A percentile compares a stretch with the other conserved stretches of the same genome.
Conservation (phyloP, 169 alveolate species). For the Eimeria necatrix region DNA sequence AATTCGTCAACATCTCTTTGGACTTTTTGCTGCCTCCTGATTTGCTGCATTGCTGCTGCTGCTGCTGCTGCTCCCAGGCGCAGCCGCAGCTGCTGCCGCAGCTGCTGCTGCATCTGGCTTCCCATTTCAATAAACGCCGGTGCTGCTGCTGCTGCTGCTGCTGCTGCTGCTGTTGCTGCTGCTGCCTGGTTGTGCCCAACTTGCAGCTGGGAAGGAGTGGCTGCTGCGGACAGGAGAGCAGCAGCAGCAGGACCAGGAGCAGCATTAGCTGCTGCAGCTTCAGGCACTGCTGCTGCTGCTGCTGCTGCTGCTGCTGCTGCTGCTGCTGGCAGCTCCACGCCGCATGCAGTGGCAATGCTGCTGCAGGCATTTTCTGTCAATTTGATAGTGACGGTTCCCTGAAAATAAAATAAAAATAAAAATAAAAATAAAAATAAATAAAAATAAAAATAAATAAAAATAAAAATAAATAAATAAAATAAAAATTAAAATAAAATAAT, state of each 20-base stretch:
- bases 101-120: background rate
- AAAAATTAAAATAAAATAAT: too few species aligned
- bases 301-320: background rate
- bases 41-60: background rate
- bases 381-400: background rate
- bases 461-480: too few species aligned
- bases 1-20: background rate
- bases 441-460: too few species aligned
- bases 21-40: background rate
- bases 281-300: background rate
- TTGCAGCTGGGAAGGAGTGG: background rate
- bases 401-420: background rate
- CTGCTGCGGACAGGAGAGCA: background rate
- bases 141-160: background rate
- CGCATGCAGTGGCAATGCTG: background rate
- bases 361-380: background rate
- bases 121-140: background rate
- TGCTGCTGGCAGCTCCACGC: background rate
- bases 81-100: background rate
- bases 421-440: too few species aligned
- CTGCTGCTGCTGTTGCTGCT: background rate
- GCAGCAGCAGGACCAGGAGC: background rate
- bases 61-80: background rate
- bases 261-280: background rate
- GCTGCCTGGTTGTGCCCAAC: background rate